Percentiles rank a stretch among this genome's conserved stretches.
These are phyloP conservation scores for Nakataea oryzae DNA, from an alignment of 2,329 filamentous ascomycete species.

Conservation along the genomic window DNA sequence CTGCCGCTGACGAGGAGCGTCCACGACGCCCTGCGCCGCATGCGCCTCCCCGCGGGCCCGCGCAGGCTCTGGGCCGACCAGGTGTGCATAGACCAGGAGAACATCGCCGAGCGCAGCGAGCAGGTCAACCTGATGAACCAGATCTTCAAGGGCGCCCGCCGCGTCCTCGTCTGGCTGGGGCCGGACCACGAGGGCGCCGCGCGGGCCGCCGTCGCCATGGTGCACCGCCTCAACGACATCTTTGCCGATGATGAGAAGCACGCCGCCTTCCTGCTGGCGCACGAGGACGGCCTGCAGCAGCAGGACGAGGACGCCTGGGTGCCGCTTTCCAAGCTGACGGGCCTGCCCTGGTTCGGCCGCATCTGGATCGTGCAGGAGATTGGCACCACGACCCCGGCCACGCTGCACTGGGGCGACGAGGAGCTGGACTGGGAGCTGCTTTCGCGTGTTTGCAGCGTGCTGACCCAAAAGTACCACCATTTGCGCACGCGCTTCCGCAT, in stretches of 20 bases:
- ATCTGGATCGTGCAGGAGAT: neutral
- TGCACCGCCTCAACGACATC: neutral
- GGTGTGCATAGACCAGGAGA: constrained; percentile 14
- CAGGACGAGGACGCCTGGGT: neutral
- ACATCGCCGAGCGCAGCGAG: constrained; percentile 11
- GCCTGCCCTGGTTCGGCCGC: neutral
- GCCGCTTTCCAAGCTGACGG: neutral
- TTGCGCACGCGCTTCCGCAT: neutral
- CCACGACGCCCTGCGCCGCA: neutral
- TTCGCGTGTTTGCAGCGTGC: neutral
- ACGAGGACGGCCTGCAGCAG: neutral
- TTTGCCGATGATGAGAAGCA: neutral
- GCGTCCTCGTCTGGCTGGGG: constrained; percentile 13
- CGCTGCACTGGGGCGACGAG: neutral
- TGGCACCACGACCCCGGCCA: neutral
- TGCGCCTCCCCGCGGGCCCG: neutral
- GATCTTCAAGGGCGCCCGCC: constrained; percentile 12
- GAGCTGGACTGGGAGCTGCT: neutral
- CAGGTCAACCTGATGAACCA: constrained; percentile 14
- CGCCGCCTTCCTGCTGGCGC: neutral
- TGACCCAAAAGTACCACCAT: neutral
- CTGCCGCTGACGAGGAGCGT: neutral
- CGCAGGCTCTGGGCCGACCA: constrained; percentile 13
- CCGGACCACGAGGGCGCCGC: neutral
- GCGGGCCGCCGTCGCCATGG: neutral